These are phyloP conservation scores for Pulveroboletus sp. DNA, from an alignment of 768 basidiomycete species.

Conservation along the genomic window DNA sequence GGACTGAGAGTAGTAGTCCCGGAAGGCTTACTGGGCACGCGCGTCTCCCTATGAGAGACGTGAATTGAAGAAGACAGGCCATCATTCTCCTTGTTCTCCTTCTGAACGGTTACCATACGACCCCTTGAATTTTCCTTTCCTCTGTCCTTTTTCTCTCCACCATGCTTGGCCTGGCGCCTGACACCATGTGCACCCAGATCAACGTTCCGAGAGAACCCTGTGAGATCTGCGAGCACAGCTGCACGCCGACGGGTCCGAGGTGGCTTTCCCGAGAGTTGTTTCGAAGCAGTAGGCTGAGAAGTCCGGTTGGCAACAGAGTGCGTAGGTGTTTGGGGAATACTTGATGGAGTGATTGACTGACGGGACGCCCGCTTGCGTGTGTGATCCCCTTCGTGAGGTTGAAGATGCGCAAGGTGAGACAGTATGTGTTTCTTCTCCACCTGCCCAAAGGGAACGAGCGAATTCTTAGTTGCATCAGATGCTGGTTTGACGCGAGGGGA, in stretches of 20 bases:
- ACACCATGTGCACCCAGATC: constrained; percentile 30
- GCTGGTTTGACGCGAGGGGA: constrained; percentile 11
- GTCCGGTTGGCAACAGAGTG: constrained; percentile 22
- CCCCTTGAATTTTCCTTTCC: constrained; percentile 21
- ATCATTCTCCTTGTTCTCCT: constrained; percentile 31
- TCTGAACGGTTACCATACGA: constrained; percentile 12
- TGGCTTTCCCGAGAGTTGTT: constrained; percentile 29
- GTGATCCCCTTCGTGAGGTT: background rate
- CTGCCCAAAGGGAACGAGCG: background rate
- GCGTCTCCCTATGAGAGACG: constrained; percentile 5
- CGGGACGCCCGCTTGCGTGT: constrained; percentile 12
- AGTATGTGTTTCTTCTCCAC: constrained; percentile 3
- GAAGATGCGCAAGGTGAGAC: constrained; percentile 1
- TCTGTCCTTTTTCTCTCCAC: constrained; percentile 29
- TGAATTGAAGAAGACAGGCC: constrained; percentile 2
- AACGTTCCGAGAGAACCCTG: constrained; percentile 33
- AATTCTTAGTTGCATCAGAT: constrained; percentile 1
- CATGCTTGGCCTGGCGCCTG: constrained; percentile 14
- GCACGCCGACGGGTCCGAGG: constrained; percentile 24
- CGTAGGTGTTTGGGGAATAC: constrained; percentile 6
- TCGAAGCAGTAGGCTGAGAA: constrained; percentile 9
- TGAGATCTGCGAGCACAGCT: constrained; percentile 40
- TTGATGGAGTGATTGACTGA: background rate
- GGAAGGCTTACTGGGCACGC: constrained; percentile 1
- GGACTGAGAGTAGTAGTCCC: constrained; percentile 6